Conservation (phyloP, 164 flowering plant genomes). For the Aristolochia californica region DNA sequence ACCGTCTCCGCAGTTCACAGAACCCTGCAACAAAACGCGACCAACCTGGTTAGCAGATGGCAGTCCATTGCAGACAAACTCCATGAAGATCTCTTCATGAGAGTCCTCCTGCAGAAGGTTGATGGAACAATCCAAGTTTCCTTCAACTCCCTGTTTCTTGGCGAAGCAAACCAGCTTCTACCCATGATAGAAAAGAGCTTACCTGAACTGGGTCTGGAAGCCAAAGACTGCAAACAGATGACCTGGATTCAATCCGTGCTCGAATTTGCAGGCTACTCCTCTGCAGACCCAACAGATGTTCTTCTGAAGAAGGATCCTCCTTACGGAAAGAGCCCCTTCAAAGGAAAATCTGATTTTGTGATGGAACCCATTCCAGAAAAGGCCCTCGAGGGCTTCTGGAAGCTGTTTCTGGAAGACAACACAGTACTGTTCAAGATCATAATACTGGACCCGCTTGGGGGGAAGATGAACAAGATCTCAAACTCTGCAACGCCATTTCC, state of each 20-base stretch:
- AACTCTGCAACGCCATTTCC: slow-evolving; percentile 16
- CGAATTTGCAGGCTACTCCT: neutral
- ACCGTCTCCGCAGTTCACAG: slow-evolving; percentile 8
- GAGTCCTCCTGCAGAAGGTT: neutral
- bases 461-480: slow-evolving; percentile 10
- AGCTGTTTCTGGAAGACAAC: too few relatives aligned
- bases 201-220: slow-evolving; percentile 4
- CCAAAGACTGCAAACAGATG: slow-evolving; percentile 5
- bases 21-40: neutral
- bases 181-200: slow-evolving; percentile 1
- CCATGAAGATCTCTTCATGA: slow-evolving; percentile 9
- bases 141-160: slow-evolving; percentile 4
- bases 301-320: too few relatives aligned
- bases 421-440: neutral
- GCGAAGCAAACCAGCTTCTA: neutral
- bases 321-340: too few relatives aligned
- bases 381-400: too few relatives aligned
- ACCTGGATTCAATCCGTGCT: slow-evolving; percentile 10
- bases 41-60: slow-evolving; percentile 5
- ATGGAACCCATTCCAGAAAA: too few relatives aligned
- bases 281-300: too few relatives aligned
- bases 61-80: slow-evolving; percentile 6
- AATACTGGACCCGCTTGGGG: slow-evolving; percentile 18
- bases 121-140: neutral
- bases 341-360: too few relatives aligned